Evolutionary conservation across 2,329 filamentous ascomycete genomes (phyloP), one percentile per base, ranked within the genome.

Genomic region (Talaromyces sp.): DNA sequence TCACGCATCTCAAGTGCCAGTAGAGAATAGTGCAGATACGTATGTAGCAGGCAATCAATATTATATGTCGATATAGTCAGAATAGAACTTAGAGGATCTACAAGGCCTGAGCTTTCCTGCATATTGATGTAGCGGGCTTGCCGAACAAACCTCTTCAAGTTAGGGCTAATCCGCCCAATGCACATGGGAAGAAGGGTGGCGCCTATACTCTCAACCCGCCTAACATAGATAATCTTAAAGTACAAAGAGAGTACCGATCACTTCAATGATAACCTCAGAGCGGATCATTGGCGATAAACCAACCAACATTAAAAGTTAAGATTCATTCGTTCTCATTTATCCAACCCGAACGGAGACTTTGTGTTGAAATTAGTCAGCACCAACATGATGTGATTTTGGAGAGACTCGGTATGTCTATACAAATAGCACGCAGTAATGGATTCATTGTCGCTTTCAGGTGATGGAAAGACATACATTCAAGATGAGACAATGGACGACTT

Each of bases 401-500:
- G 9, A 31, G 27, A 27, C 48, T 52, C 11, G 11, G 33, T n/a
- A n/a, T 35, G 5, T 3, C 4, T 54, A 35, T 35, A 54, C 16
- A 35, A n/a, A n/a, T 35, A 54, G 11, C 5, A 35, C 10, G 5
- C n/a, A 54, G 31, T 31, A 13, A 22, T 13, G 16, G 13, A 31
- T 50, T 50, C 14, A 54, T 35, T 35, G 48, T 33, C 9, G 35
- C n/a, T 19, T 13, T 35, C 1, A 22, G 13, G 19, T 6, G 1
- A 35, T 35, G 27, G 50, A 5, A 19, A 8, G 8, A 50, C 10
- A 50, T 27, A n/a, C 13, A n/a, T 9, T 33, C 45, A 50, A 48
- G 5, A 67, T 76, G 62, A 63, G 71, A 35, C 82, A 85, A 75
- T 88, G 86, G 86, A 77, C 81, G 16, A 85, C 84, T 2, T 75